phyloP scores from a whole-genome alignment of 2,329 filamentous ascomycete species.

The Pleoardoris graminearum region DNA sequence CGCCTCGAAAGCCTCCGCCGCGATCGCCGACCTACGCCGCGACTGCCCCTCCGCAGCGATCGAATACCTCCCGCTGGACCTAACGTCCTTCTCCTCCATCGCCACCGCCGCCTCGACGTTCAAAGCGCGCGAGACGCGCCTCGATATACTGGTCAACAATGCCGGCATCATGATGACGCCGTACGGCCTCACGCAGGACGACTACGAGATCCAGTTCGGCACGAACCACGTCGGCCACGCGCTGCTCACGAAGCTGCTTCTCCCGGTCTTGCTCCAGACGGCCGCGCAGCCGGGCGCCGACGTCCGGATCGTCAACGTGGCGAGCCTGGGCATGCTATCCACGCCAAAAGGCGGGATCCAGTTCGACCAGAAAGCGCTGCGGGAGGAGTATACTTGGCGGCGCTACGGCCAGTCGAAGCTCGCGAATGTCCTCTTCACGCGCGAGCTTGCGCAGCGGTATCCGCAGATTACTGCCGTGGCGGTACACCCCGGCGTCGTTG shows the following conservation, averaged over 20 bases:
- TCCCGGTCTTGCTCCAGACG: constrained; percentile 50
- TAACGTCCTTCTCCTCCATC: constrained; percentile 49
- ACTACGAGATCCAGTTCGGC: constrained; percentile 56
- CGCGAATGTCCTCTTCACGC: constrained; percentile 54
- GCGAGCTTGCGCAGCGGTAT: constrained; percentile 49
- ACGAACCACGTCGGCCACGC: constrained; percentile 59
- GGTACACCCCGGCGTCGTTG: constrained; percentile 55
- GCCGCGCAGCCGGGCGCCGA: constrained; percentile 45
- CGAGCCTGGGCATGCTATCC: constrained; percentile 35
- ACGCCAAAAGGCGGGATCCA: constrained; percentile 37
- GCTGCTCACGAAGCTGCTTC: constrained; percentile 52
- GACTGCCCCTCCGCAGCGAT: constrained; percentile 42
- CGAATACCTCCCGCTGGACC: constrained; percentile 48
- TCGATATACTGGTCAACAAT: constrained; percentile 54
- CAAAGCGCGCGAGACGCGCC: constrained; percentile 38
- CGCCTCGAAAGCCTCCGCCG: constrained; percentile 46
- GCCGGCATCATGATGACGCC: constrained; percentile 50
- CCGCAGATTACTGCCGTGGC: constrained; percentile 51
- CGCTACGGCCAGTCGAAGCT: constrained; percentile 57
- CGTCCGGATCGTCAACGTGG: constrained; percentile 52
- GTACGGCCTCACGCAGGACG: constrained; percentile 49
- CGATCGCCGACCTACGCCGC: constrained; percentile 47
- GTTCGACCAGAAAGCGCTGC: constrained; percentile 41
- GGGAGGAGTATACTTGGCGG: constrained; percentile 31
- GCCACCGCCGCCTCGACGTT: constrained; percentile 44